Percentiles rank a stretch among this genome's conserved stretches.
phyloP scores from a whole-genome alignment of 208 protist genomes.

The Acanthamoeba royreba region DNA sequence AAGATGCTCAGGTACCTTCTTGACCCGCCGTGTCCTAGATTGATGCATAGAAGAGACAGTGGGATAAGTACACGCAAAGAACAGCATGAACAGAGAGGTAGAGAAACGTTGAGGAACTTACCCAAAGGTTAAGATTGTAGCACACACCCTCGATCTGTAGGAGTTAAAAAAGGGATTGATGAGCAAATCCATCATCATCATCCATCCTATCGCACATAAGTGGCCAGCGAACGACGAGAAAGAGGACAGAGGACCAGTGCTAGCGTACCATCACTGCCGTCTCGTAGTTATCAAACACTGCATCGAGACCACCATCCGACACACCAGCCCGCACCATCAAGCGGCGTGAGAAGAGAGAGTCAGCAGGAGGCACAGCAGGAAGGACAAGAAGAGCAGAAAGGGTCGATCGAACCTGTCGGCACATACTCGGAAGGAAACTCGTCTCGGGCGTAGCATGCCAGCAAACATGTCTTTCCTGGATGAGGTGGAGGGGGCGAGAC shows the following conservation, averaged over 20 bases:
- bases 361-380: background rate
- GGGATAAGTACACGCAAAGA: no score
- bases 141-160: constrained; percentile 1
- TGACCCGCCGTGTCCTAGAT: background rate
- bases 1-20: no score
- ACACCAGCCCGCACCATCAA: no score
- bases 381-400: background rate
- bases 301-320: no score
- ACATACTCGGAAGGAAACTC: constrained; percentile 25
- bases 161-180: no score
- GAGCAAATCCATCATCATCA: no score
- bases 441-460: background rate
- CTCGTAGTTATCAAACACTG: constrained; percentile 30
- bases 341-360: no score
- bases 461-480: constrained; percentile 8
- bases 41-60: background rate
- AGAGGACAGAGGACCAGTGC: background rate
- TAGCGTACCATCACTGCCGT: constrained; percentile 21
- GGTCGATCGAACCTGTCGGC: background rate
- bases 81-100: background rate
- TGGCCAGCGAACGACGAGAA: no score
- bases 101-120: background rate
- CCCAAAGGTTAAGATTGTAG: constrained; percentile 39
- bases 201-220: no score
- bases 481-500: background rate